phyloP scores from a whole-genome alignment of 1,284 basidiomycete genomes.

The Leccinum holopus region DNA sequence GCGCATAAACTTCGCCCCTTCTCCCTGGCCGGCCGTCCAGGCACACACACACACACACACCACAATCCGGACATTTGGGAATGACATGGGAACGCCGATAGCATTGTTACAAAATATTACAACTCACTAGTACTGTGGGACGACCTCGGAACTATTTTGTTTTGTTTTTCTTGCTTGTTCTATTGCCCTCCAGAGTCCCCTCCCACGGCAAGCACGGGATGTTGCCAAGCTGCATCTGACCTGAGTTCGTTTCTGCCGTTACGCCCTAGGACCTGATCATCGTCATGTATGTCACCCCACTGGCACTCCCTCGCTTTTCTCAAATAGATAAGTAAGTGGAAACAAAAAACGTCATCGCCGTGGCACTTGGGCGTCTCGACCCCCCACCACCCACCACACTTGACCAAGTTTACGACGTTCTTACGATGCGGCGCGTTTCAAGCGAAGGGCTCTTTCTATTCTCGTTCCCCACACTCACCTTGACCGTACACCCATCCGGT shows the following conservation, averaged over 20 bases:
- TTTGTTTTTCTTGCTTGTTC: background rate
- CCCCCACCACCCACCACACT: background rate
- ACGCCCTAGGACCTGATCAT: constrained; percentile 16
- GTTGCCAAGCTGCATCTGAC: constrained; percentile 3
- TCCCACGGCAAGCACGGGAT: constrained; percentile 29
- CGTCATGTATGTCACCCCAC: background rate
- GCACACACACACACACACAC: background rate
- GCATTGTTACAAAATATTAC: background rate
- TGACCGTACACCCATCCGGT: background rate
- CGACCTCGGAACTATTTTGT: constrained; percentile 12
- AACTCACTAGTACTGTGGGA: constrained; percentile 7
- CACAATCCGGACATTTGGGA: background rate
- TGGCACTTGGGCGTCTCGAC: constrained; percentile 9
- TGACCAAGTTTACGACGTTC: background rate
- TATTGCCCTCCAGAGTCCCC: background rate
- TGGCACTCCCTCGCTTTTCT: background rate
- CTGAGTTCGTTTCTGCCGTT: constrained; percentile 2
- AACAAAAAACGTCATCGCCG: background rate
- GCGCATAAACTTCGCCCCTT: constrained; percentile 7
- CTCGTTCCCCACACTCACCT: background rate
- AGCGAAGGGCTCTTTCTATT: background rate
- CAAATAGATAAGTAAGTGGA: background rate
- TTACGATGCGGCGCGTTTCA: background rate
- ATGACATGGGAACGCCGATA: constrained; percentile 14
- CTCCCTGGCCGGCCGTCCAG: background rate